phyloP scores from a whole-genome alignment of 1,284 basidiomycete genomes.

The Erythrobasidium hasegawianum region DNA sequence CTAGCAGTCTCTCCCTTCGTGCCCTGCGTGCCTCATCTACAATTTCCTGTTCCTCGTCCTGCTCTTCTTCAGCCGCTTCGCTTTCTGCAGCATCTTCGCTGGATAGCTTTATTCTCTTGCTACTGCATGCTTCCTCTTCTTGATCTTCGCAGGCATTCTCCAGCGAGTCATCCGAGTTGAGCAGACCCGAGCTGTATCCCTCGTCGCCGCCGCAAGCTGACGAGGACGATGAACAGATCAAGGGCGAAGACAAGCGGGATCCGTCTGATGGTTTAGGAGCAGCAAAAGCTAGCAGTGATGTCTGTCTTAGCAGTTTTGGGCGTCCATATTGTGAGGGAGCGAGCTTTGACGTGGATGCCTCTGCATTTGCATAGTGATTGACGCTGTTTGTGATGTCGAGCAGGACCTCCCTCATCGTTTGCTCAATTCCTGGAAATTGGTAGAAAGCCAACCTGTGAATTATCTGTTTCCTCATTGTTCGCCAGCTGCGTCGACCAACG shows the following conservation, averaged over 20 bases:
- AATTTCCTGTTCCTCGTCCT: constrained; percentile 1
- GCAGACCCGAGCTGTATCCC: constrained; percentile 26
- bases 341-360: not conserved
- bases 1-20: not conserved
- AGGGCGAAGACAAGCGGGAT: not conserved
- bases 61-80: too few species aligned
- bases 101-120: not conserved
- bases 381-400: constrained; percentile 31
- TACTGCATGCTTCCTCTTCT: constrained; percentile 4
- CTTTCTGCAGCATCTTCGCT: not conserved
- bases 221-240: constrained; percentile 9
- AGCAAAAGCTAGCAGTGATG: constrained; percentile 28
- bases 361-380: not conserved
- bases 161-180: not conserved
- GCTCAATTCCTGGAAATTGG: not conserved
- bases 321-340: not conserved
- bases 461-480: not conserved
- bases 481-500: not conserved
- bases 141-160: constrained; percentile 19
- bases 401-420: constrained; percentile 17
- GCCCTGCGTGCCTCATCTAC: not conserved
- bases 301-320: constrained; percentile 27
- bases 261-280: not conserved
- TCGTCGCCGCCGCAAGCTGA: constrained; percentile 24
- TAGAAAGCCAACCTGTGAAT: not conserved